phyloP scores from a whole-genome alignment of 768 basidiomycete species.

The Phaffia tasmanica region DNA sequence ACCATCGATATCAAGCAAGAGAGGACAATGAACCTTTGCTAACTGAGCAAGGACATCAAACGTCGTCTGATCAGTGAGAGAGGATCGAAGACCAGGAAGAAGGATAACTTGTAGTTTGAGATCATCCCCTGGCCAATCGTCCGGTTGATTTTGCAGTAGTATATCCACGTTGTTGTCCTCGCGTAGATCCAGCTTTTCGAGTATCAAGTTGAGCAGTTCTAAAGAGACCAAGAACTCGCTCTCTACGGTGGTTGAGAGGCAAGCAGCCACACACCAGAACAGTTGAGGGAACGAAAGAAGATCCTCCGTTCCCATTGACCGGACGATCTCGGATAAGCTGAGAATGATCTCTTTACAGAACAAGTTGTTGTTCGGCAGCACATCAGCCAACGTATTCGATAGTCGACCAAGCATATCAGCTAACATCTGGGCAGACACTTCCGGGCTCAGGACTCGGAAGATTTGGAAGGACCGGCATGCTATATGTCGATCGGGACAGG shows the following conservation, averaged over 20 bases:
- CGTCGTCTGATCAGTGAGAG: constrained; percentile 54
- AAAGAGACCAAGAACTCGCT: constrained; percentile 62
- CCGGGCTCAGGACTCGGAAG: constrained; percentile 68
- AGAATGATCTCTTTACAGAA: constrained; percentile 74
- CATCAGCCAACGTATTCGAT: constrained; percentile 67
- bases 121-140: constrained; percentile 54
- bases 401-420: constrained; percentile 69
- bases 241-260: constrained; percentile 70
- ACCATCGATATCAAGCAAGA: constrained; percentile 50
- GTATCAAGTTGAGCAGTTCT: constrained; percentile 52
- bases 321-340: constrained; percentile 49
- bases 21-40: constrained; percentile 50
- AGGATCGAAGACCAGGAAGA: constrained; percentile 68
- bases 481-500: constrained; percentile 70
- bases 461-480: constrained; percentile 83
- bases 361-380: constrained; percentile 63
- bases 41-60: constrained; percentile 58
- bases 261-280: constrained; percentile 76
- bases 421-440: constrained; percentile 58
- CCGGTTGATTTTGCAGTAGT: constrained; percentile 57
- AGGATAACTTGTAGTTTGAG: constrained; percentile 59
- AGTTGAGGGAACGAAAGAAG: constrained; percentile 59
- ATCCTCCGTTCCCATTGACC: constrained; percentile 49
- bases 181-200: constrained; percentile 60
- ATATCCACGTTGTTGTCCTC: constrained; percentile 57